Evolutionary conservation across 2,329 filamentous ascomycete species (phyloP).

Genomic region (Colletotrichum sp.): DNA sequence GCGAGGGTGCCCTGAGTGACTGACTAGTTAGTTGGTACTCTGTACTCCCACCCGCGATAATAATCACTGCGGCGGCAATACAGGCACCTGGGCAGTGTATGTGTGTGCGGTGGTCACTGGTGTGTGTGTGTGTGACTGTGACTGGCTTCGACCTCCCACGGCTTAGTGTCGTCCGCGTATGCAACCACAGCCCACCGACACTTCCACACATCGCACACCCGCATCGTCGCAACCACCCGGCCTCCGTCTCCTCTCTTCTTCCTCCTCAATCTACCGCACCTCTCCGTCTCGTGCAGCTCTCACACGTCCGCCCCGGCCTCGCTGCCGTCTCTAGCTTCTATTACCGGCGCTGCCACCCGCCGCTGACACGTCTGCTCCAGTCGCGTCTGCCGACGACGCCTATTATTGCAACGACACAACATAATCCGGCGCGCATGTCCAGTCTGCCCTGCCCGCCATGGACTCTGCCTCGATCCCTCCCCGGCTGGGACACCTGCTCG

Average conservation of each 20-base stretch:
- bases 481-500: slow-evolving; percentile 8
- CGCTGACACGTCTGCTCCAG: neutral
- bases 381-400: neutral
- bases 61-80: neutral
- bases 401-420: neutral
- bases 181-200: neutral
- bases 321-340: neutral
- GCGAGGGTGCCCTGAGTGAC: neutral
- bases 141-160: neutral
- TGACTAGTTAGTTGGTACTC: neutral
- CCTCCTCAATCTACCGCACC: neutral
- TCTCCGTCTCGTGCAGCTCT: neutral
- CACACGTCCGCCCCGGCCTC: neutral
- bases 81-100: neutral
- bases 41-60: neutral
- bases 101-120: neutral
- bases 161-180: slow-evolving; percentile 8
- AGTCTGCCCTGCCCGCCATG: slow-evolving; percentile 10
- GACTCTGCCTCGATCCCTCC: slow-evolving; percentile 18
- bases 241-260: neutral
- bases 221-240: slow-evolving; percentile 25
- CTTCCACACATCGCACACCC: neutral
- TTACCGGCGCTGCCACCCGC: neutral
- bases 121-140: neutral
- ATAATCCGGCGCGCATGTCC: neutral